These are phyloP conservation scores for Achaetomiella virescens DNA, from an alignment of 495 filamentous ascomycete species.

Conservation along the genomic window DNA sequence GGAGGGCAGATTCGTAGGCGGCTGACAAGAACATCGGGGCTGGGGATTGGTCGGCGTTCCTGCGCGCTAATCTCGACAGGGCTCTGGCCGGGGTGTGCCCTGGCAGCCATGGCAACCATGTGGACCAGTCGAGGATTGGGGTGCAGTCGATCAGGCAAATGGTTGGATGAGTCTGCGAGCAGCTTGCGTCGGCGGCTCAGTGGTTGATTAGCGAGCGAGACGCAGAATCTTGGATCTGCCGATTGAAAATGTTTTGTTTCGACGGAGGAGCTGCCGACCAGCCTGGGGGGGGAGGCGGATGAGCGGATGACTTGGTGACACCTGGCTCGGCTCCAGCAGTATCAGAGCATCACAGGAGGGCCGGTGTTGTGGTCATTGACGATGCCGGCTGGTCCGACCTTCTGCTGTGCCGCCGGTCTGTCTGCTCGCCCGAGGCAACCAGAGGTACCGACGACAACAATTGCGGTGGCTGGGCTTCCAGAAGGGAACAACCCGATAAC, in stretches of 20 bases:
- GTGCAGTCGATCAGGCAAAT: slow-evolving; percentile 14
- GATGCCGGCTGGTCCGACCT: not conserved
- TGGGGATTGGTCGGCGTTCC: slow-evolving; percentile 28
- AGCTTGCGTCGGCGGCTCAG: not conserved
- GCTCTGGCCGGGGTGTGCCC: slow-evolving; percentile 19
- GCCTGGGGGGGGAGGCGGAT: too few species aligned
- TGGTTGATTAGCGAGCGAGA: not conserved
- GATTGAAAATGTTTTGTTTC: too few species aligned
- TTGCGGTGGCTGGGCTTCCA: not conserved
- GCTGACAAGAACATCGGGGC: slow-evolving; percentile 20
- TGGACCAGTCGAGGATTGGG: slow-evolving; percentile 9
- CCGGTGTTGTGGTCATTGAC: too few species aligned
- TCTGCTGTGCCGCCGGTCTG: not conserved
- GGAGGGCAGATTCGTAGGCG: slow-evolving; percentile 6
- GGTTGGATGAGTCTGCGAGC: slow-evolving; percentile 8
- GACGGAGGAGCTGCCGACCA: too few species aligned
- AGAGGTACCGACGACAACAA: too few species aligned
- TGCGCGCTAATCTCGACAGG: slow-evolving; percentile 34
- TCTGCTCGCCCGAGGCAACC: not conserved
- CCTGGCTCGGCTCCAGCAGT: too few species aligned
- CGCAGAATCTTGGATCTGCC: not conserved
- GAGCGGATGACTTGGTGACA: too few species aligned
- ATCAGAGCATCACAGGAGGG: too few species aligned
- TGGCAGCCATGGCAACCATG: slow-evolving; percentile 21
- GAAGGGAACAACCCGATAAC: not conserved